Percentiles rank a stretch among this genome's conserved stretches.
Evolutionary conservation across 805 yeast genomes (phyloP).

Genomic region (Ogataea dorogensis): DNA sequence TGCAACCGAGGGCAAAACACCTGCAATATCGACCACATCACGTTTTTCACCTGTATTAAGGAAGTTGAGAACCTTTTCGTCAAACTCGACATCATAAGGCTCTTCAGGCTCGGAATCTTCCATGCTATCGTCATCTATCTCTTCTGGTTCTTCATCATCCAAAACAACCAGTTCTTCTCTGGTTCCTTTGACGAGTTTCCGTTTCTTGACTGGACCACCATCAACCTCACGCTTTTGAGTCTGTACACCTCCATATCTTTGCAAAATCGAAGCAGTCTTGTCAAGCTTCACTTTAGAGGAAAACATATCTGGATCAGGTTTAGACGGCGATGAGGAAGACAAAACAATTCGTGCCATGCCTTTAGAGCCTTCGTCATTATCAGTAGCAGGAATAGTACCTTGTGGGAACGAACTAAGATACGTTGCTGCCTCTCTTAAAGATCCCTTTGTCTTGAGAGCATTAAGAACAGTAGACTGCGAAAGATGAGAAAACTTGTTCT

Average conservation of each 20-base stretch:
- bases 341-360: constrained; percentile 17
- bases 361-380: constrained; percentile 11
- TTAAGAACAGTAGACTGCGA: constrained; percentile 31
- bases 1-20: constrained; percentile 66
- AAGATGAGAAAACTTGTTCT: constrained; percentile 34
- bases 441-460: constrained; percentile 32
- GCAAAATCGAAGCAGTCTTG: constrained; percentile 21
- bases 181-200: constrained; percentile 26
- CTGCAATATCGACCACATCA: constrained; percentile 79
- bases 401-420: constrained; percentile 28
- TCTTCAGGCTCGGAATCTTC: constrained; percentile 35
- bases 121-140: constrained; percentile 33
- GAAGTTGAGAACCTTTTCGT: constrained; percentile 67
- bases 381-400: constrained; percentile 5
- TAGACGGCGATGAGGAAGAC: constrained; percentile 21
- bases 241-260: constrained; percentile 23
- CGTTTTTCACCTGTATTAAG: constrained; percentile 72
- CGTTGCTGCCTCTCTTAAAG: constrained; percentile 33
- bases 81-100: constrained; percentile 41
- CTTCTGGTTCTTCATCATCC: constrained; percentile 15
- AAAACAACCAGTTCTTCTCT: constrained; percentile 16
- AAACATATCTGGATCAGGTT: constrained; percentile 22
- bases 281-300: constrained; percentile 30
- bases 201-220: constrained; percentile 30
- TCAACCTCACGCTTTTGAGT: constrained; percentile 2